Base-by-base conservation (phyloP, 371 early-diverging fungal genomes). In the Mortierella sp. region DNA sequence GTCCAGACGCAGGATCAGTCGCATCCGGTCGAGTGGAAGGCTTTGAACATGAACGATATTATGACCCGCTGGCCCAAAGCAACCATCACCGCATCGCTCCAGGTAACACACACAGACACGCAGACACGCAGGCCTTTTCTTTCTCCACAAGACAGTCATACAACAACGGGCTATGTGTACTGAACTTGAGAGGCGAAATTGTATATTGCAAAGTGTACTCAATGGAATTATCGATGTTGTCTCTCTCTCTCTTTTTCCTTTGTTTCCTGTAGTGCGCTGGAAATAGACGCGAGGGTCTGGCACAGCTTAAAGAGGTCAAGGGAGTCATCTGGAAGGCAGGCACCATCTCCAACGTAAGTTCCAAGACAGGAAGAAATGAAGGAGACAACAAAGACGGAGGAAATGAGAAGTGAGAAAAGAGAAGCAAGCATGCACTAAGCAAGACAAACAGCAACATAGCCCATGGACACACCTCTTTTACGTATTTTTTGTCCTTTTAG, bases 241-340 rank as follows among this genome's bases (percentile, higher is more conserved):
- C n/a, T n/a, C n/a, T n/a, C n/a, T n/a, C n/a, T 22, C 40, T 29
- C 31, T 64, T 64, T 9, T 10, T 73, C 64, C 7, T 34, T 1
- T 22, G 26, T 39, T 48, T 19, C n/a, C 7, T 48, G 43, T 82
- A 90, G 86, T 95, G 95, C 70, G 94, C 94, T 44, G 97, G 97
- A 41, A 96, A 96, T 75, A 89, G 97, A 53, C 88, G 97, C 52
- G 93, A 94, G 75, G 95, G 95, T 2, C 91, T 95, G 77, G 91
- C 95, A 79, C 90, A 90, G 65, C 92, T 92, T 71, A 94, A 94
- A 71, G 90, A 91, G 19, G 93, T 93, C 64, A 94, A 95, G 71
- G 96, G 90, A 68, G 96, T 90, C 79, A 93, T 91, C 70, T 97
- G 96, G 96, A 92, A 92, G 0, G 90, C 92, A 14, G 93, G 96